Evolutionary conservation across 2,329 filamentous ascomycete genomes (phyloP).

Genomic region (Claviceps digitariae): DNA sequence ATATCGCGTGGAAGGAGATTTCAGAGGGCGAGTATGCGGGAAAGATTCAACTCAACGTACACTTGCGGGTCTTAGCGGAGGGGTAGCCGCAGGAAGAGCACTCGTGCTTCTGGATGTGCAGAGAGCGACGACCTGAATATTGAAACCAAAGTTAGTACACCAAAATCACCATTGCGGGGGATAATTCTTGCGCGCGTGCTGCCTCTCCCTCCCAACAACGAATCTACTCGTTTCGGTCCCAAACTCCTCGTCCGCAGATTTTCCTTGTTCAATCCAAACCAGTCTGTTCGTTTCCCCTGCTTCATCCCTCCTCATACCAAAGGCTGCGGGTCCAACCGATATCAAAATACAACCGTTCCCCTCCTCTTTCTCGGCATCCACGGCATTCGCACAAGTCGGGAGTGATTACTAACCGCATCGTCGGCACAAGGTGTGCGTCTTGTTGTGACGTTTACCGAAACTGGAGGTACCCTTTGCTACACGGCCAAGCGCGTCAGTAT

Average conservation of each 20-base stretch:
- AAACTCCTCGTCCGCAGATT: not conserved
- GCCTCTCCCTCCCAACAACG: not conserved
- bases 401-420: conserved; percentile 70
- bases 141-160: conserved; percentile 6
- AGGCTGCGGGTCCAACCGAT: too few relatives aligned
- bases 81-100: conserved; percentile 94
- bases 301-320: not conserved
- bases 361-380: conserved; percentile 6
- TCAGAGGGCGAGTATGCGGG: not conserved
- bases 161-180: not conserved
- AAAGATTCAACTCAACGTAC: conserved; percentile 53
- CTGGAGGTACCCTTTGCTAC: conserved; percentile 45
- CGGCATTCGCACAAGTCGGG: conserved; percentile 2
- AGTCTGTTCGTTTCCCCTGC: not conserved
- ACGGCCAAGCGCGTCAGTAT: conserved; percentile 15
- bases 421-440: conserved; percentile 96
- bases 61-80: conserved; percentile 93
- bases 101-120: conserved; percentile 99
- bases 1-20: not conserved
- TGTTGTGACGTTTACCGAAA: conserved; percentile 69
- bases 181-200: not conserved
- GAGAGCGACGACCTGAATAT: conserved; percentile 69
- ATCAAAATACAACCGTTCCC: not conserved
- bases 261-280: not conserved
- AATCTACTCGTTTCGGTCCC: not conserved